phyloP scores from a whole-genome alignment of 805 yeast genomes.

The Ogataea methylovora region DNA sequence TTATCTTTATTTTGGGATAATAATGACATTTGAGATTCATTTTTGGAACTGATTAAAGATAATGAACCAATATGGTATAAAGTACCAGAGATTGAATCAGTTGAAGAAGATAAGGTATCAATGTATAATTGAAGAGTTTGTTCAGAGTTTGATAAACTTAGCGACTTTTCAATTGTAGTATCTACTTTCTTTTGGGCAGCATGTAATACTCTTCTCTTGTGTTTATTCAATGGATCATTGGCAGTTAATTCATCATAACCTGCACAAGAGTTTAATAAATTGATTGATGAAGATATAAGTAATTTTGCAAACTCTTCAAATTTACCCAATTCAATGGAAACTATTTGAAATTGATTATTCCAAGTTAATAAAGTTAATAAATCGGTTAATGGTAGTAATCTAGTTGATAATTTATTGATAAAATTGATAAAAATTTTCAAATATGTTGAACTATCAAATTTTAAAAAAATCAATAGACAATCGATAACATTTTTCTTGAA shows the following conservation, averaged over 20 bases:
- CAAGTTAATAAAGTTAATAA: conserved; percentile 52
- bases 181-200: conserved; percentile 25
- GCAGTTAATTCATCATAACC: conserved; percentile 24
- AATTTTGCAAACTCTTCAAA: conserved; percentile 15
- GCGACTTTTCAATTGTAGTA: conserved; percentile 12
- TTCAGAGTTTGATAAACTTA: too few species aligned
- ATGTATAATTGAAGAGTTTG: too few species aligned
- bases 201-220: conserved; percentile 31
- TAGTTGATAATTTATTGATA: conserved; percentile 25
- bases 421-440: conserved; percentile 29
- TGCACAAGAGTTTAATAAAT: conserved; percentile 29
- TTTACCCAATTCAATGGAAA: conserved; percentile 14
- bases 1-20: too few species aligned
- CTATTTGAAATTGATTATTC: conserved; percentile 33
- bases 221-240: conserved; percentile 25
- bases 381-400: conserved; percentile 45
- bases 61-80: too few species aligned
- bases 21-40: too few species aligned
- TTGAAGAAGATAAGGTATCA: too few species aligned
- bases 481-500: conserved; percentile 37
- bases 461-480: conserved; percentile 18
- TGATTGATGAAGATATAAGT: conserved; percentile 25
- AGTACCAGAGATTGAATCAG: too few species aligned
- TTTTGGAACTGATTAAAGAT: too few species aligned
- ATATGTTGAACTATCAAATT: conserved; percentile 19